Conservation (phyloP, 2,329 filamentous ascomycete species). For the Lachnellula willkommii region DNA sequence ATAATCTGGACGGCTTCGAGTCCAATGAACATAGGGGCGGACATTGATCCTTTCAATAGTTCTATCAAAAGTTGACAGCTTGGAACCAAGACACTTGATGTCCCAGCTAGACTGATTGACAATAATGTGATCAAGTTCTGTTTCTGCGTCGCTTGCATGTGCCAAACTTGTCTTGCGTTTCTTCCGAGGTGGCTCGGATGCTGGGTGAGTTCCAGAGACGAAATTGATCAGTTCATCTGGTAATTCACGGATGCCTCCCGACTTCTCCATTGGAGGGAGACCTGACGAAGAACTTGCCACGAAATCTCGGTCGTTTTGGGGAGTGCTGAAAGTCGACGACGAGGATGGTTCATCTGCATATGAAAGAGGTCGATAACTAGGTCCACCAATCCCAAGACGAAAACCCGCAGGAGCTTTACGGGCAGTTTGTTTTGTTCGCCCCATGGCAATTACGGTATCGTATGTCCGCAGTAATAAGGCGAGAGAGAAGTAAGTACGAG, state of each 20-base stretch:
- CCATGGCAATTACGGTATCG: not conserved
- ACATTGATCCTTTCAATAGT: conserved; percentile 18
- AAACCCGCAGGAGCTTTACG: not conserved
- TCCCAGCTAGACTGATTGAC: conserved; percentile 24
- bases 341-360: not conserved
- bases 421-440: not conserved
- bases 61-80: conserved; percentile 11
- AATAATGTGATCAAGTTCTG: conserved; percentile 20
- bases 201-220: not conserved
- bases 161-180: conserved; percentile 15
- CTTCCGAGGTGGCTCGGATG: conserved; percentile 21
- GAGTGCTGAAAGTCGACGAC: conserved; percentile 4
- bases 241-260: conserved; percentile 6
- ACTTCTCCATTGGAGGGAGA: not conserved
- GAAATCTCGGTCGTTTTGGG: conserved; percentile 2
- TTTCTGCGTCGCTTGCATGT: not conserved
- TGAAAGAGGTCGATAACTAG: not conserved
- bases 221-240: conserved; percentile 21
- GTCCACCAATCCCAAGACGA: not conserved
- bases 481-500: not conserved
- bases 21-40: conserved; percentile 16
- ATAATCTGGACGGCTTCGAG: conserved; percentile 10
- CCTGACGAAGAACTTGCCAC: conserved; percentile 2
- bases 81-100: conserved; percentile 18
- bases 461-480: not conserved